Conservation (phyloP, 2,329 filamentous ascomycete species). For the Calycina herbarum region DNA sequence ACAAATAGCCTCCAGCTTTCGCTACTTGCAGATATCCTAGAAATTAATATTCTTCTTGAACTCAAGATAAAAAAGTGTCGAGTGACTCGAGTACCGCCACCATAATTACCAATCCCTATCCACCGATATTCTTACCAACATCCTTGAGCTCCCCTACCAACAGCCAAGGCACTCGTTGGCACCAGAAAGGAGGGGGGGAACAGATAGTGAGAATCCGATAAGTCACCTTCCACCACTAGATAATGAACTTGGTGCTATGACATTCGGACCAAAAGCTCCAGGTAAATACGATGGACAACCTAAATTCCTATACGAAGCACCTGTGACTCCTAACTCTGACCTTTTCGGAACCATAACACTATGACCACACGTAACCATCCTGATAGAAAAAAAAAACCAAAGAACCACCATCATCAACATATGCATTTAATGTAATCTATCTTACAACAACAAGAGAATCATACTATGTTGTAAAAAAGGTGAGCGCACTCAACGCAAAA, state of each 20-base stretch:
- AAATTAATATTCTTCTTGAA: too few species aligned
- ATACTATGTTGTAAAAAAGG: constrained; percentile 4
- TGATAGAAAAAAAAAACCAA: too few species aligned
- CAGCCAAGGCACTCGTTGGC: too few species aligned
- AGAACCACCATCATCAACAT: constrained; percentile 1
- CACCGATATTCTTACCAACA: too few species aligned
- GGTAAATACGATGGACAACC: background rate
- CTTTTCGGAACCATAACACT: background rate
- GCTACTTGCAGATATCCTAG: too few species aligned
- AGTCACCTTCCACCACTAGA: background rate
- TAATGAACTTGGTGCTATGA: background rate
- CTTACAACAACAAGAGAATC: constrained; percentile 36
- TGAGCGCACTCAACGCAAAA: constrained; percentile 12
- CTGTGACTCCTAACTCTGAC: background rate
- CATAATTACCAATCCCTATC: too few species aligned
- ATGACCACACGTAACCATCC: background rate
- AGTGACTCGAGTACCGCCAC: too few species aligned
- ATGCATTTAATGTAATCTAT: constrained; percentile 29
- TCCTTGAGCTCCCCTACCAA: too few species aligned
- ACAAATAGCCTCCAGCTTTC: too few species aligned
- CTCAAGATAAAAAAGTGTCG: too few species aligned
- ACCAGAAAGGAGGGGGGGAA: background rate
- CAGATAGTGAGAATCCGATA: background rate
- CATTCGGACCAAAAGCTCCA: background rate
- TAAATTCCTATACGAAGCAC: background rate